These are phyloP conservation scores for Erodium moschatum DNA, from an alignment of 441 rosid species.

Conservation along the genomic window DNA sequence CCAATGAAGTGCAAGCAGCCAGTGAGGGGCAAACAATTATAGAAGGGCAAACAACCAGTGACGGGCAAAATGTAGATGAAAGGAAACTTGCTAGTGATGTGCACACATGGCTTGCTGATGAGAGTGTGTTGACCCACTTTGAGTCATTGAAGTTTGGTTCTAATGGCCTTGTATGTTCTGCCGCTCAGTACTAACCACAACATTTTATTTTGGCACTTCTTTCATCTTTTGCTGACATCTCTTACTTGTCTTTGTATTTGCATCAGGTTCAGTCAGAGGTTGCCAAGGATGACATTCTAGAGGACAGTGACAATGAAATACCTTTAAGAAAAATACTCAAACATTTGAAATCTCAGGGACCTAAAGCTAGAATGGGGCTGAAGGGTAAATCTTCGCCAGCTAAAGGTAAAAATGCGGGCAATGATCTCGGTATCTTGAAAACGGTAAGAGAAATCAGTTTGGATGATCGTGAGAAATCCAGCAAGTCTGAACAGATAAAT, in stretches of 20 bases:
- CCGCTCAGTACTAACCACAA: constrained; percentile 8
- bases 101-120: constrained; percentile 83
- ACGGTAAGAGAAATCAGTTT: constrained; percentile 90
- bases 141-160: constrained; percentile 56
- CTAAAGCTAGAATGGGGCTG: constrained; percentile 48
- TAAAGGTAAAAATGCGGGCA: constrained; percentile 44
- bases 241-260: constrained; percentile 16
- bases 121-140: constrained; percentile 60
- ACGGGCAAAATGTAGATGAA: constrained; percentile 1
- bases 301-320: constrained; percentile 60
- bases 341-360: constrained; percentile 57
- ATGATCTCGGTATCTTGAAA: constrained; percentile 43
- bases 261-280: constrained; percentile 46
- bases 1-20: too few relatives aligned
- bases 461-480: constrained; percentile 47
- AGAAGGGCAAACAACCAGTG: not conserved
- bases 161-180: constrained; percentile 47
- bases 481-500: constrained; percentile 70
- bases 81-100: constrained; percentile 28
- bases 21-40: too few relatives aligned
- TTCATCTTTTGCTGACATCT: constrained; percentile 20
- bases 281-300: constrained; percentile 39
- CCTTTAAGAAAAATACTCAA: constrained; percentile 76
- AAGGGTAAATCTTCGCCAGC: constrained; percentile 23
- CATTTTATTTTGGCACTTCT: constrained; percentile 15